Evolutionary conservation across 257 asterid species (phyloP), one percentile per base, ranked within the genome.

Genomic region (Nicotiana tabacum): DNA sequence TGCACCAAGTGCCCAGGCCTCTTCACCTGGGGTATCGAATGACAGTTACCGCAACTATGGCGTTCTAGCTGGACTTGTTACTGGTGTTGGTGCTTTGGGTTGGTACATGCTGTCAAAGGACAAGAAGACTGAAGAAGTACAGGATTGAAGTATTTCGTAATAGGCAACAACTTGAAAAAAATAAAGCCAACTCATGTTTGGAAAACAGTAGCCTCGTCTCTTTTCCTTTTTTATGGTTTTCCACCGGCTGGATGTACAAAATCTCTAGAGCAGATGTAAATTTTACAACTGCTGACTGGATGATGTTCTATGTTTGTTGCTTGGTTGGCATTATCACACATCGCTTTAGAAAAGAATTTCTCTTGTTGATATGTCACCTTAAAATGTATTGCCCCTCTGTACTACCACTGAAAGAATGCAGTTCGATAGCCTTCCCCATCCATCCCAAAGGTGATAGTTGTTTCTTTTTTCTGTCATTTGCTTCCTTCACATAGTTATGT

Each of bases 31-130:
- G 82, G 90, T 80, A 29, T 95, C 97, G 2, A 88, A 92, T 30
- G 98, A 91, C 86, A 88, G 84, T 17, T 55, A 87, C 85, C 89
- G 91, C 80, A 92, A 93, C 93, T 93, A 93, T 82, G 99, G 93
- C 4, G 97, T 92, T 82, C 82, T 89, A 10, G 97, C 94, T 84
- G 98, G 97, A 53, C 29, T 86, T 57, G 89, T 88, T 57, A 91
- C 98, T 35, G 77, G 86, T 66, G 85, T 89, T 72, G 94, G 96
- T 80, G 96, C 91, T n/a, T 13, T 83, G 66, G 98, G 97, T 30
- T 95, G 99, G 99, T 95, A 91, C 83, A 5, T 85, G 77, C 46
- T 90, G 84, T 90, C 97, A 3, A 89, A 85, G 84, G 90, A 90
- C 83, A 88, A 89, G 82, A 91, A 92, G 85, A 53, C 90, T 6